These are phyloP conservation scores for Filosporella fistucella DNA, from an alignment of 495 filamentous ascomycete species.

Conservation along the genomic window DNA sequence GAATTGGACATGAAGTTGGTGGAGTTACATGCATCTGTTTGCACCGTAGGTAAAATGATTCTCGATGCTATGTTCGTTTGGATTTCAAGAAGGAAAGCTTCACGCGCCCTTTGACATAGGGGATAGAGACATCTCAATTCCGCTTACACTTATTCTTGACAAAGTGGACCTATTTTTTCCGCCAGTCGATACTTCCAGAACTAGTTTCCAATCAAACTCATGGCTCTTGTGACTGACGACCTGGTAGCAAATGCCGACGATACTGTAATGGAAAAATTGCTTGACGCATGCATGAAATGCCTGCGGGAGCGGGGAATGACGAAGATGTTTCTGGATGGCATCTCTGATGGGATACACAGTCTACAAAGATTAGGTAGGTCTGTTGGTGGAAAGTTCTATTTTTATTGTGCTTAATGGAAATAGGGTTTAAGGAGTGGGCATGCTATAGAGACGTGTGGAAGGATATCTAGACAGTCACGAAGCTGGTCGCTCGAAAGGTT, in stretches of 20 bases:
- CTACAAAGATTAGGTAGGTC: constrained; percentile 18
- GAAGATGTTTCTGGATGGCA: constrained; percentile 22
- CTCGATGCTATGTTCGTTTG: neutral
- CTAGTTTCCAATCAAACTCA: constrained; percentile 13
- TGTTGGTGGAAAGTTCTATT: neutral
- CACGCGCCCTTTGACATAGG: neutral
- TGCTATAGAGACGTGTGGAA: constrained; percentile 37
- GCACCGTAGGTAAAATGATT: constrained; percentile 41
- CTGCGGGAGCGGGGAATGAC: constrained; percentile 32
- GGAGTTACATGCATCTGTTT: constrained; percentile 60
- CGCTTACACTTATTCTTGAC: neutral
- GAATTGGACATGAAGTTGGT: constrained; percentile 49
- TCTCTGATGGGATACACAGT: constrained; percentile 1
- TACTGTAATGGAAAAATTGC: constrained; percentile 7
- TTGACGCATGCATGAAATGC: constrained; percentile 24
- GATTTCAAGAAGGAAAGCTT: neutral
- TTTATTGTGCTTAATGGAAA: neutral
- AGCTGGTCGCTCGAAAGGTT: neutral
- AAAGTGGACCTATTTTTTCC: neutral
- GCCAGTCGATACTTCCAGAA: neutral
- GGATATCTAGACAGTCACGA: constrained; percentile 7
- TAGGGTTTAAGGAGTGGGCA: constrained; percentile 36
- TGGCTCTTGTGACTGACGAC: neutral
- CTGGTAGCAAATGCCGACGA: constrained; percentile 7
- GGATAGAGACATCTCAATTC: neutral